These are phyloP conservation scores for Backusella macrospora DNA, from an alignment of 192 early-diverging fungal genomes.

Conservation along the genomic window DNA sequence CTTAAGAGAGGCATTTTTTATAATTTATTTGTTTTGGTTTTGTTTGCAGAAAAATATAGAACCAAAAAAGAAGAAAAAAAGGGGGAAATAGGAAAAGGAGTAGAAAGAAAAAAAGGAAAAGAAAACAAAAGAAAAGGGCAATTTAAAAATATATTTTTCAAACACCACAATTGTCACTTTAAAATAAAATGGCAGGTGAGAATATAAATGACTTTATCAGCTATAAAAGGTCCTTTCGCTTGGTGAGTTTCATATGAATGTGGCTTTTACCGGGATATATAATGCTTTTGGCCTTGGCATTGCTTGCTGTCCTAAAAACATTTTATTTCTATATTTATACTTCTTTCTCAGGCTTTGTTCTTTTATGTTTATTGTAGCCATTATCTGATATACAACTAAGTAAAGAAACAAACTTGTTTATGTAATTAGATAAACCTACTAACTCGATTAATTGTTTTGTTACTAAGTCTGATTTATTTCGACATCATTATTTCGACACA, in stretches of 20 bases:
- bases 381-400: too few species aligned
- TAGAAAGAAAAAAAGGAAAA: not conserved
- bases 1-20: constrained; percentile 20
- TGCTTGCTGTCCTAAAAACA: not conserved
- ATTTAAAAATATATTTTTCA: constrained; percentile 5
- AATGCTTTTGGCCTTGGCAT: not conserved
- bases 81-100: not conserved
- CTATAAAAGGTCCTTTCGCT: not conserved
- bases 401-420: too few species aligned
- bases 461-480: too few species aligned
- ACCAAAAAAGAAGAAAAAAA: not conserved
- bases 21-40: not conserved
- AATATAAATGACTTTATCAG: not conserved
- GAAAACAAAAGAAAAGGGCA: not conserved
- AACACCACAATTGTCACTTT: constrained; percentile 4
- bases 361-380: too few species aligned
- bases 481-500: not conserved
- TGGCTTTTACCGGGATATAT: not conserved
- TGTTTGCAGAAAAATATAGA: not conserved
- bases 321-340: too few species aligned
- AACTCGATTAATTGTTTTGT: too few species aligned
- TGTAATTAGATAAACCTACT: too few species aligned
- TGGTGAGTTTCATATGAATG: not conserved
- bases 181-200: not conserved
- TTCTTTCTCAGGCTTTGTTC: too few species aligned